Conservation (phyloP, 1,284 basidiomycete species). For the Heterobasidion irregulare region DNA sequence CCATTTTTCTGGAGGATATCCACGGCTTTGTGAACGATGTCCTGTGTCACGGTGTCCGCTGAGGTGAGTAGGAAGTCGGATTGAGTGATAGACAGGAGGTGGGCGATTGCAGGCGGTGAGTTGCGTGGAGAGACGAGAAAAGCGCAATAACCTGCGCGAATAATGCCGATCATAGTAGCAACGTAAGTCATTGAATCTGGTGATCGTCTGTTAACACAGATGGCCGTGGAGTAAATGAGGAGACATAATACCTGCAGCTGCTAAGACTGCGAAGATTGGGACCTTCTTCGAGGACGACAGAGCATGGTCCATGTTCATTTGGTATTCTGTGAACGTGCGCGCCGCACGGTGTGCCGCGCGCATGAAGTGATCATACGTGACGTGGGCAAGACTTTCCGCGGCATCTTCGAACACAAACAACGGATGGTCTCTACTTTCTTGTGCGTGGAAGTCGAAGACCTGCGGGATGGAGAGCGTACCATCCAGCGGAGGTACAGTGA, state of each 20-base stretch:
- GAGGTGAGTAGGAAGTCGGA: too few species aligned
- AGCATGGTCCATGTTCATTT: neutral
- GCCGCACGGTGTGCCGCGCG: too few species aligned
- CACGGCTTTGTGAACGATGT: too few species aligned
- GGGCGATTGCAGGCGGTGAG: conserved; percentile 16
- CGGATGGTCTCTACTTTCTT: conserved; percentile 14
- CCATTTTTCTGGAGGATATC: too few species aligned
- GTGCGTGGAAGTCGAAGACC: conserved; percentile 18
- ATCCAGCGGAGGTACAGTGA: neutral
- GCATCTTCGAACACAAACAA: conserved; percentile 8
- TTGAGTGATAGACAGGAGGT: conserved; percentile 9
- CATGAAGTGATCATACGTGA: too few species aligned
- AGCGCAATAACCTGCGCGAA: conserved; percentile 12
- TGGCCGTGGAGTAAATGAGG: neutral
- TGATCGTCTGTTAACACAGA: neutral
- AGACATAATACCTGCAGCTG: conserved; percentile 7
- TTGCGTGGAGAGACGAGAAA: conserved; percentile 19
- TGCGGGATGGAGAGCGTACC: conserved; percentile 9
- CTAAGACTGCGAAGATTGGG: conserved; percentile 10
- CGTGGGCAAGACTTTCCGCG: too few species aligned
- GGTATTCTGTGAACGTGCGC: too few species aligned
- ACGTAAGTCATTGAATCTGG: conserved; percentile 14
- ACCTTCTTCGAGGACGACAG: neutral
- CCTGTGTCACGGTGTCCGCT: too few species aligned
- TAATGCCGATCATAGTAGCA: conserved; percentile 9